Evolutionary conservation across 2,329 filamentous ascomycete species (phyloP).

Genomic region (Balansia obtecta): DNA sequence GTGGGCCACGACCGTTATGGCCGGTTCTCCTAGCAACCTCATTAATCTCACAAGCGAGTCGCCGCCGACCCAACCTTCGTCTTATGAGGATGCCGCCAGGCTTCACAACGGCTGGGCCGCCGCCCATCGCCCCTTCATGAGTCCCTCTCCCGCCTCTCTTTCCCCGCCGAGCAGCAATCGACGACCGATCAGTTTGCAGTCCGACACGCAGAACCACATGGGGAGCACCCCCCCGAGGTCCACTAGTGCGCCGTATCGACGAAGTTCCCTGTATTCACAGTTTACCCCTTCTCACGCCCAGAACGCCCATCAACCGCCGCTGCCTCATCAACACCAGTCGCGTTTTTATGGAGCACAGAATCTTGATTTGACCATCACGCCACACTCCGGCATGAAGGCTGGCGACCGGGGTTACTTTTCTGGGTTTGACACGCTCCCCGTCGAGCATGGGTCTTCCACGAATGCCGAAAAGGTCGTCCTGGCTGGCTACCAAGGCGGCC

Average conservation of each 20-base stretch:
- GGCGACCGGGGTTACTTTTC: slow-evolving; percentile 66
- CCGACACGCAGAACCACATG: slow-evolving; percentile 31
- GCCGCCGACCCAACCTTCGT: slow-evolving; percentile 39
- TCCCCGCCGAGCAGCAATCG: slow-evolving; percentile 24
- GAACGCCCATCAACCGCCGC: slow-evolving; percentile 41
- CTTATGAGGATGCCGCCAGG: slow-evolving; percentile 34
- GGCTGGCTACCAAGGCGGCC: slow-evolving; percentile 65
- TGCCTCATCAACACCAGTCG: slow-evolving; percentile 62
- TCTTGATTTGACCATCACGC: slow-evolving; percentile 55
- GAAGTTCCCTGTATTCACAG: slow-evolving; percentile 40
- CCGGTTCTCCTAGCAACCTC: slow-evolving; percentile 40
- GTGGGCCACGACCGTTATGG: slow-evolving; percentile 29
- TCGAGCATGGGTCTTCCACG: slow-evolving; percentile 19
- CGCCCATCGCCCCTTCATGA: slow-evolving; percentile 33
- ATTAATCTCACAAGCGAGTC: slow-evolving; percentile 40
- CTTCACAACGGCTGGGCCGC: slow-evolving; percentile 31
- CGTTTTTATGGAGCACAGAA: slow-evolving; percentile 70
- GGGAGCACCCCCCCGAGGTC: slow-evolving; percentile 27
- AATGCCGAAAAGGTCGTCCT: slow-evolving; percentile 54
- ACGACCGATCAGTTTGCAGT: slow-evolving; percentile 43
- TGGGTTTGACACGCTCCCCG: slow-evolving; percentile 63
- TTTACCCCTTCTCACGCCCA: slow-evolving; percentile 30
- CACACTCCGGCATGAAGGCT: slow-evolving; percentile 42
- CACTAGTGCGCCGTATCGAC: slow-evolving; percentile 24
- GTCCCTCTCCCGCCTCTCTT: slow-evolving; percentile 30